phyloP scores from a whole-genome alignment of 1,284 basidiomycete genomes.

The Takashimella koratensis region DNA sequence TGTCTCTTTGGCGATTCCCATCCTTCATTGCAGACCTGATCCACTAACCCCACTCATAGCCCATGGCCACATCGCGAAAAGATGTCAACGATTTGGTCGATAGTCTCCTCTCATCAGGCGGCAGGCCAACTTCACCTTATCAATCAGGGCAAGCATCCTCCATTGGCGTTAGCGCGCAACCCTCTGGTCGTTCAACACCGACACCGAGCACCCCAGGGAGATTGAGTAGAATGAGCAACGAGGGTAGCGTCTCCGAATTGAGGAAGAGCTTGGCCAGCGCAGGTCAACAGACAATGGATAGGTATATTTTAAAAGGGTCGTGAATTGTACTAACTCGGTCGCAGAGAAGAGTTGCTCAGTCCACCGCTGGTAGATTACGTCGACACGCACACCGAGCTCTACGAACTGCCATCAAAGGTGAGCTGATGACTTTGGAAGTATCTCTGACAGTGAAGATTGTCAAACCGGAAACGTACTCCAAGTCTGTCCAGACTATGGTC shows the following conservation, averaged over 20 bases:
- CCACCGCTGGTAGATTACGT: constrained; percentile 62
- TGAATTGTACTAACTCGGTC: neutral
- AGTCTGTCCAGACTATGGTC: constrained; percentile 79
- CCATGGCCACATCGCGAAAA: constrained; percentile 35
- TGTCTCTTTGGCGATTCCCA: neutral
- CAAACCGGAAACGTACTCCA: constrained; percentile 67
- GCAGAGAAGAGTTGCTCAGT: neutral
- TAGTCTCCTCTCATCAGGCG: constrained; percentile 54
- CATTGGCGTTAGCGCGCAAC: constrained; percentile 52
- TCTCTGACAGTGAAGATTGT: constrained; percentile 2
- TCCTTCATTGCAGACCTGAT: neutral
- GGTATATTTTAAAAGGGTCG: too few species aligned
- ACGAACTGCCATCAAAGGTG: constrained; percentile 82
- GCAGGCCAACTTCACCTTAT: constrained; percentile 17
- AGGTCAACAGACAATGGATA: constrained; percentile 22
- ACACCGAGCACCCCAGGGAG: constrained; percentile 64
- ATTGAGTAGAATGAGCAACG: constrained; percentile 39
- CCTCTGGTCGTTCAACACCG: neutral
- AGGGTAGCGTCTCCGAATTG: constrained; percentile 40
- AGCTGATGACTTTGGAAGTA: constrained; percentile 7
- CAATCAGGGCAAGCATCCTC: constrained; percentile 11
- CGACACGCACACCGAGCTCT: constrained; percentile 80
- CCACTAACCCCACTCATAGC: constrained; percentile 8
- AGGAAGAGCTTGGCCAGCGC: constrained; percentile 59
- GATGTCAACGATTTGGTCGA: constrained; percentile 69